A percentile compares a stretch with the other conserved stretches of the same genome.
phyloP scores from a whole-genome alignment of 345 rosid species.

The Lepidium didymum region DNA sequence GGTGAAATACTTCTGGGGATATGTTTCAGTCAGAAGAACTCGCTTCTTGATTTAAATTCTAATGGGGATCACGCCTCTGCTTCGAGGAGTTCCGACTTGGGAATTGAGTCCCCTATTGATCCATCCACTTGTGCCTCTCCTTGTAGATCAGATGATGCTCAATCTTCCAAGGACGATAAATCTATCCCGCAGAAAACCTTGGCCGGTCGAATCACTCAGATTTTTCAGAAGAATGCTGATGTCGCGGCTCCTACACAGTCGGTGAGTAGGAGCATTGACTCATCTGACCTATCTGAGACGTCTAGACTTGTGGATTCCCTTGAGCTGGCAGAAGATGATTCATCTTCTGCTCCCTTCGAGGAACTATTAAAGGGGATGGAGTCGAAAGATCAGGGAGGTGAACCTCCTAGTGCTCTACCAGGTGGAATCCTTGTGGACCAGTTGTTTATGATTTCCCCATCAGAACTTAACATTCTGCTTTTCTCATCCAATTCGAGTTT shows the following conservation, averaged over 20 bases:
- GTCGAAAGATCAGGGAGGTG: constrained; percentile 58
- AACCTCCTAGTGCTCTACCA: constrained; percentile 60
- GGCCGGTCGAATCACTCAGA: constrained; percentile 69
- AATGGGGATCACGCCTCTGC: constrained; percentile 27
- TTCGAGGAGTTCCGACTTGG: constrained; percentile 30
- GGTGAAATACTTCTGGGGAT: constrained; percentile 81
- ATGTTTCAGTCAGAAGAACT: constrained; percentile 52
- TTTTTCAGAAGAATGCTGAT: constrained; percentile 62
- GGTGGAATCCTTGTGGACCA: constrained; percentile 88
- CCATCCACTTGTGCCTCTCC: constrained; percentile 41
- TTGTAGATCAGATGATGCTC: constrained; percentile 44
- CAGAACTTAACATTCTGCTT: constrained; percentile 56
- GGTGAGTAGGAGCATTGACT: constrained; percentile 34
- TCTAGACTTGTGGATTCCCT: constrained; percentile 31
- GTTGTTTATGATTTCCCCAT: constrained; percentile 47
- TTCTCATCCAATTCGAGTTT: constrained; percentile 78
- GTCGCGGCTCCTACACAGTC: constrained; percentile 5
- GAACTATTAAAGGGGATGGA: constrained; percentile 55
- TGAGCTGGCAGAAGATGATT: constrained; percentile 44
- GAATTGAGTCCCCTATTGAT: constrained; percentile 36
- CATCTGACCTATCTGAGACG: constrained; percentile 42
- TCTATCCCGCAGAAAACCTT: constrained; percentile 40
- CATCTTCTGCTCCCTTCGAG: constrained; percentile 49
- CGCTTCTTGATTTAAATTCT: constrained; percentile 32
- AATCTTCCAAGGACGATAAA: constrained; percentile 35